Percentiles rank a stretch among this genome's conserved stretches.
Conservation (phyloP, 2,329 filamentous ascomycete genomes). For the Sporothrix globosa region DNA sequence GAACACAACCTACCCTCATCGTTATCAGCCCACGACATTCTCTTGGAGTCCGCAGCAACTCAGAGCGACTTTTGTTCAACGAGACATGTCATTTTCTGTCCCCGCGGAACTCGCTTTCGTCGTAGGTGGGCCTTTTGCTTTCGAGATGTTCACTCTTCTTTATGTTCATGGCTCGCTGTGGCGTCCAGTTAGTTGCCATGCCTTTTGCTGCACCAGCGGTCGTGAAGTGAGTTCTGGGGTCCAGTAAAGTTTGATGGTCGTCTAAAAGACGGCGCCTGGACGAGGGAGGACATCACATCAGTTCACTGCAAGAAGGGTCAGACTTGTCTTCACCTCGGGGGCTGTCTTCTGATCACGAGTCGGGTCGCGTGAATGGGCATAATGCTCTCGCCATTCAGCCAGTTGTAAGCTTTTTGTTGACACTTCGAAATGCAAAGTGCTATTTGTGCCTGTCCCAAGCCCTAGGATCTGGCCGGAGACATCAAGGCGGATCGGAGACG, state of each 20-base stretch:
- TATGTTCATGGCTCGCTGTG: background rate
- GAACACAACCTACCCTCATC: background rate
- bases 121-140: background rate
- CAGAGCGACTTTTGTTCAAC: constrained; percentile 3
- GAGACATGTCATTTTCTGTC: background rate
- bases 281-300: background rate
- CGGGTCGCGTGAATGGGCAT: background rate
- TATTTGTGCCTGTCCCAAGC: too few relatives aligned
- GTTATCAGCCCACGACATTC: background rate
- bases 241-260: too few relatives aligned
- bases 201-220: background rate
- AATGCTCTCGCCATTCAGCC: background rate
- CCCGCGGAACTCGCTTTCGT: background rate
- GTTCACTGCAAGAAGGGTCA: too few relatives aligned
- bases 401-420: too few relatives aligned
- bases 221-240: too few relatives aligned
- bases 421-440: too few relatives aligned
- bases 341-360: background rate
- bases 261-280: too few relatives aligned
- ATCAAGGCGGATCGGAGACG: too few relatives aligned
- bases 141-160: background rate
- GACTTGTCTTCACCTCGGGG: background rate
- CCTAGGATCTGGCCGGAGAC: background rate
- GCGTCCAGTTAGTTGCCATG: too few relatives aligned
- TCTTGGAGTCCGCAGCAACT: background rate